Evolutionary conservation across 768 basidiomycete species (phyloP), one percentile per base, ranked within the genome.

Genomic region (Leucocoprinus leucothites): DNA sequence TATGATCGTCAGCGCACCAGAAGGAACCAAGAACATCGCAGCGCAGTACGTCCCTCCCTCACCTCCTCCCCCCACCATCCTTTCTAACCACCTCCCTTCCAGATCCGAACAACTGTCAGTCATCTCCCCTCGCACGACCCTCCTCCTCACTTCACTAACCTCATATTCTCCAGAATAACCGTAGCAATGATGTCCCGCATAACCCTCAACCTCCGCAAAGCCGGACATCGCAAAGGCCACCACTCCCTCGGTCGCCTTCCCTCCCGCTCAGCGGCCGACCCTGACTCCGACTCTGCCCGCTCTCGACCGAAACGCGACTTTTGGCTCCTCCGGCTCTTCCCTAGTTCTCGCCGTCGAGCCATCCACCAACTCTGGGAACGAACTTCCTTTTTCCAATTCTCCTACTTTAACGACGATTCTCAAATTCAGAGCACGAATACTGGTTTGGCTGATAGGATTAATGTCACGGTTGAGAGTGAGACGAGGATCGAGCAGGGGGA

Each of bases 181-280:
- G 71, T 86, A 9, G 73, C 82, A 0, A 86, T 85, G 81, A 83
- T 85, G 76, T 84, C 82, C 3, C 76, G 85, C 9, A 85, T 86
- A 49, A 85, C 84, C 3, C 74, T 86, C 22, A 81, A 80, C 62
- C 72, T 85, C 13, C 78, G 69, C 64, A 79, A 77, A 65, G 67
- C 64, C 7, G 68, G 64, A 2, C 60, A 57, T 18, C 59, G 64
- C 8, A 35, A 46, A 22, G 26, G 21, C 7, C 25, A 24, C 11
- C 53, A 41, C 25, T n/a, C n/a, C 25, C 38, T 55, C 38, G 26
- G 9, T 35, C 38, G 35, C 3, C 31, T 11, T 11, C 6, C 31
- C 31, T 31, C 31, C 11, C 31, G 6, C 11, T 31, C 31, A 31
- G 31, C n/a, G n/a, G n/a, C n/a, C n/a, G n/a, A n/a, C n/a, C n/a